Evolutionary conservation across 2,329 filamentous ascomycete species (phyloP).

Genomic region (Stachybotrys elegans): DNA sequence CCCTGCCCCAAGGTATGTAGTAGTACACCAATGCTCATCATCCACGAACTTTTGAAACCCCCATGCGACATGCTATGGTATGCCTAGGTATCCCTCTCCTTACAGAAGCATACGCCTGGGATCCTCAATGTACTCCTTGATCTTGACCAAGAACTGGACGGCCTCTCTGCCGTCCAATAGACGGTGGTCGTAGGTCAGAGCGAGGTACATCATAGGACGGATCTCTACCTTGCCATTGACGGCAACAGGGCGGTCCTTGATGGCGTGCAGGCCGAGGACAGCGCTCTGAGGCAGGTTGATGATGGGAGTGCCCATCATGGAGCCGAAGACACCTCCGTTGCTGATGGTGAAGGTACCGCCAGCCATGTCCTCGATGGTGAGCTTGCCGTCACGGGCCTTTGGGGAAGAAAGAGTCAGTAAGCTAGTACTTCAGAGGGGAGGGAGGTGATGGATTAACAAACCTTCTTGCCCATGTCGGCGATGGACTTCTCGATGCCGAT

Average conservation of each 20-base stretch:
- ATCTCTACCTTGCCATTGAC: conserved; percentile 94
- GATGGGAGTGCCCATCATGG: conserved; percentile 94
- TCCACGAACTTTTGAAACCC: too few species aligned
- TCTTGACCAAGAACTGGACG: conserved; percentile 91
- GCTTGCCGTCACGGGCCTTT: conserved; percentile 90
- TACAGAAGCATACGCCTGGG: conserved; percentile 82
- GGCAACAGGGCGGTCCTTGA: conserved; percentile 88
- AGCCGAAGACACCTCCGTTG: conserved; percentile 96
- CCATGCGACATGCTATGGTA: too few species aligned
- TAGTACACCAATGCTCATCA: too few species aligned
- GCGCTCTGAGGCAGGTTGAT: conserved; percentile 95
- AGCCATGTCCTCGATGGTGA: conserved; percentile 99
- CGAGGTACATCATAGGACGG: conserved; percentile 99
- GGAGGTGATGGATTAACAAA: conserved; percentile 32
- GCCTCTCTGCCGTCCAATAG: conserved; percentile 92
- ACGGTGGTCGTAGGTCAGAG: conserved; percentile 95
- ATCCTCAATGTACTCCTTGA: conserved; percentile 98
- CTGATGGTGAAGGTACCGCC: conserved; percentile 97
- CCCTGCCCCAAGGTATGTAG: too few species aligned
- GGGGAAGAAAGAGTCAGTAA: conserved; percentile 3
- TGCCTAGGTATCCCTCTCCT: too few species aligned
- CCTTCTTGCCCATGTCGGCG: conserved; percentile 93
- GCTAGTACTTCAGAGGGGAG: too few species aligned
- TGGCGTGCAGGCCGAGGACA: conserved; percentile 88
- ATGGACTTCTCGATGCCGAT: conserved; percentile 86